phyloP scores from a whole-genome alignment of 1,284 basidiomycete species.

The Dichomitus squalens region DNA sequence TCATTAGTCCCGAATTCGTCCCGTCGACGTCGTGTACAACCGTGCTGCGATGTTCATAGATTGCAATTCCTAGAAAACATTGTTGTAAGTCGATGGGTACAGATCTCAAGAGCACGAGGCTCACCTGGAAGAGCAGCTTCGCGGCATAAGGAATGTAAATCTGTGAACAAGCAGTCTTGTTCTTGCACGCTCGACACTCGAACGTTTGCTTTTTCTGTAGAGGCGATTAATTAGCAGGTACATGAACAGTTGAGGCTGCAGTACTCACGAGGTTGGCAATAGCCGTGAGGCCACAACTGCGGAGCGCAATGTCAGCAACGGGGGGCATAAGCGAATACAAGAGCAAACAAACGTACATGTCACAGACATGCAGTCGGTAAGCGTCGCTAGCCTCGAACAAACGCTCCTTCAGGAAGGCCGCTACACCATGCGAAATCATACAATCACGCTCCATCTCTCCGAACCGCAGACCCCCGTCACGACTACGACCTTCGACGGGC shows the following conservation, averaged over 20 bases:
- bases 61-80: conserved; percentile 70
- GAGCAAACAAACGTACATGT: conserved; percentile 65
- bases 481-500: conserved; percentile 98
- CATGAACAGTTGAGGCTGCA: neutral
- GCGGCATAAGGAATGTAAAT: conserved; percentile 92
- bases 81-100: neutral
- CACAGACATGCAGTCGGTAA: conserved; percentile 95
- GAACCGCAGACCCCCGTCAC: conserved; percentile 98
- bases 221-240: conserved; percentile 3
- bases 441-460: conserved; percentile 99
- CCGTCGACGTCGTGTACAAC: conserved; percentile 80
- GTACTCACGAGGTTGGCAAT: conserved; percentile 85
- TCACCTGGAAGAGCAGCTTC: conserved; percentile 88
- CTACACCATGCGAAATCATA: conserved; percentile 99
- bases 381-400: conserved; percentile 94
- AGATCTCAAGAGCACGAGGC: conserved; percentile 17
- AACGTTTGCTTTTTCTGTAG: conserved; percentile 84
- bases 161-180: conserved; percentile 93
- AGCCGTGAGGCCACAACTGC: conserved; percentile 89
- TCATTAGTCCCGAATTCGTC: conserved; percentile 70
- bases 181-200: conserved; percentile 91
- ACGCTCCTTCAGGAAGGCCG: conserved; percentile 95
- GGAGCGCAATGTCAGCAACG: conserved; percentile 16
- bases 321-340: neutral
- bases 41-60: conserved; percentile 91